phyloP scores from a whole-genome alignment of 2,329 filamentous ascomycete genomes.

The Colletotrichum plurivorum region DNA sequence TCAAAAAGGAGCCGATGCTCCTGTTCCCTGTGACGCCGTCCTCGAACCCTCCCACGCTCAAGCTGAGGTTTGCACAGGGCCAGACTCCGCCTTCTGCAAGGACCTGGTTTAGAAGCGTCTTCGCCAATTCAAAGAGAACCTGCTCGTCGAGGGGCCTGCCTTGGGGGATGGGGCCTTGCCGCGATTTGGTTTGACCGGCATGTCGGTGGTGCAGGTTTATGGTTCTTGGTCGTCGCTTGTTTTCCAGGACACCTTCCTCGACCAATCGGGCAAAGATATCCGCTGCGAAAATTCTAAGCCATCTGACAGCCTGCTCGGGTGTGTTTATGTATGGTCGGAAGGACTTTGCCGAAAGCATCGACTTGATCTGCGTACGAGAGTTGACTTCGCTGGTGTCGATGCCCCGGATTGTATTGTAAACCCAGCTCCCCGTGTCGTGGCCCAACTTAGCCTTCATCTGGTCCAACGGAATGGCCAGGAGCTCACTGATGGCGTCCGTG shows the following conservation, averaged over 20 bases:
- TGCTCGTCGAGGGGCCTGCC: constrained; percentile 81
- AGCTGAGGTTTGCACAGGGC: constrained; percentile 91
- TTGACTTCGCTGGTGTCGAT: constrained; percentile 92
- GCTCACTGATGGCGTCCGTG: constrained; percentile 83
- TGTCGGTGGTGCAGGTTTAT: constrained; percentile 88
- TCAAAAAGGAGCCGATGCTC: constrained; percentile 88
- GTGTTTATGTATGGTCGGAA: constrained; percentile 88
- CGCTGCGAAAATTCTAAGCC: constrained; percentile 91
- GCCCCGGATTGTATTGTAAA: constrained; percentile 88
- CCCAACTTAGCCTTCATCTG: constrained; percentile 84
- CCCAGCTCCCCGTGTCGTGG: constrained; percentile 87
- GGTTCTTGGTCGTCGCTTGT: constrained; percentile 87
- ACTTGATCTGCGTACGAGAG: constrained; percentile 92
- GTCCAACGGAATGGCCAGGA: constrained; percentile 80
- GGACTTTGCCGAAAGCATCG: constrained; percentile 96
- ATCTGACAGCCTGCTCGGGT: constrained; percentile 82
- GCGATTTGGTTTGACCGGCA: constrained; percentile 80
- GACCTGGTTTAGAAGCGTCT: constrained; percentile 82
- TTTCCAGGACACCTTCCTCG: constrained; percentile 90
- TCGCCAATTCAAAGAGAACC: constrained; percentile 81
- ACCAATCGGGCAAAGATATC: constrained; percentile 93
- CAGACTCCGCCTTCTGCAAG: constrained; percentile 84
- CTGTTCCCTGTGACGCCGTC: constrained; percentile 87
- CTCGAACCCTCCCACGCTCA: constrained; percentile 94
- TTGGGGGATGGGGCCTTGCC: constrained; percentile 81